Evolutionary conservation across 352 stramenopile species (phyloP).

Genomic region (Phytophthora pluvialis): DNA sequence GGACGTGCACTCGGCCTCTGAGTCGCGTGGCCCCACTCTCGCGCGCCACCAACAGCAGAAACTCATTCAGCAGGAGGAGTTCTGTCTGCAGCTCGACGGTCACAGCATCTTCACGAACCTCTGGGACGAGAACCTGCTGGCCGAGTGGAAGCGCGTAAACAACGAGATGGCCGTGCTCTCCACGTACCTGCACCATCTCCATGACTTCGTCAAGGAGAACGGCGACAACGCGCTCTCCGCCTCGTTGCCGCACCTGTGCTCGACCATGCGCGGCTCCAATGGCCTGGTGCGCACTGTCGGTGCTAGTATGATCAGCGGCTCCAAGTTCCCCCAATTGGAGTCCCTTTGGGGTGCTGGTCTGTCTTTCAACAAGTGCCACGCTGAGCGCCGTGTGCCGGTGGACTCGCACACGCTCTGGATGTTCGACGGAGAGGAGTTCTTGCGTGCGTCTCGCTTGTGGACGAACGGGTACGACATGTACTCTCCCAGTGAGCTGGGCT

Average conservation of each 20-base stretch:
- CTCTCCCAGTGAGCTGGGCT: slow-evolving; percentile 59
- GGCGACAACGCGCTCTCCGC: slow-evolving; percentile 71
- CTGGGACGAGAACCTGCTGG: slow-evolving; percentile 79
- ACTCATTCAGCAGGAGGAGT: slow-evolving; percentile 76
- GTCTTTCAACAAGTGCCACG: slow-evolving; percentile 88
- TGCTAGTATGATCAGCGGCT: slow-evolving; percentile 79
- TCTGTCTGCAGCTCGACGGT: slow-evolving; percentile 85
- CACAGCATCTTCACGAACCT: slow-evolving; percentile 89
- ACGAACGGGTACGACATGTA: slow-evolving; percentile 79
- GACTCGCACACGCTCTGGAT: slow-evolving; percentile 86
- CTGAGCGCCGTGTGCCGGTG: slow-evolving; percentile 72
- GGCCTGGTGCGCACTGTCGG: slow-evolving; percentile 75
- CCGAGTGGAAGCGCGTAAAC: slow-evolving; percentile 73
- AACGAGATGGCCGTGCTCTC: slow-evolving; percentile 89
- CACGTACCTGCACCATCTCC: slow-evolving; percentile 84
- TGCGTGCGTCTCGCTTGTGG: slow-evolving; percentile 67
- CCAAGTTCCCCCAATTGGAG: slow-evolving; percentile 76
- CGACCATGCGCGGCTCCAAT: slow-evolving; percentile 73
- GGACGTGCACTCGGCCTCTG: slow-evolving; percentile 66
- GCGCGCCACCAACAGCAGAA: slow-evolving; percentile 86
- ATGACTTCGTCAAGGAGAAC: slow-evolving; percentile 83
- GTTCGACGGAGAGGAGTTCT: slow-evolving; percentile 78
- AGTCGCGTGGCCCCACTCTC: slow-evolving; percentile 80
- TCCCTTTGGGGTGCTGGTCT: slow-evolving; percentile 81
- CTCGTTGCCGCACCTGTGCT: slow-evolving; percentile 77